Conservation (phyloP, 257 asterid species). For the Penstemon newberryi region DNA sequence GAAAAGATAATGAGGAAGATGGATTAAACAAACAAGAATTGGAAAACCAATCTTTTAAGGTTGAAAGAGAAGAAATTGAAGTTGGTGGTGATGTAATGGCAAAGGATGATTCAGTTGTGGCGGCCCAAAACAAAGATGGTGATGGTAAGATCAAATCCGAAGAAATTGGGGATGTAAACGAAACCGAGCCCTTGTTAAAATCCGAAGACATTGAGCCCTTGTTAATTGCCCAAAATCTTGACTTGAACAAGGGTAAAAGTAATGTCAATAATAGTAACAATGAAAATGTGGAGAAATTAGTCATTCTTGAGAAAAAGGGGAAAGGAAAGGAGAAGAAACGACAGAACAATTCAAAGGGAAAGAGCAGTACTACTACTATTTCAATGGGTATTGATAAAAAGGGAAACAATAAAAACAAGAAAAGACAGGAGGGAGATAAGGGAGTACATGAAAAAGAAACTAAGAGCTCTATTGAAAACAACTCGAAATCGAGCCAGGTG, state of each 20-base stretch:
- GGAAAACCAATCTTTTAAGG: neutral
- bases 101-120: slow-evolving; percentile 24
- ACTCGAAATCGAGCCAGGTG: neutral
- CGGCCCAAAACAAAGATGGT: neutral
- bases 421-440: slow-evolving; percentile 11
- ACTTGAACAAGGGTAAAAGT: no score
- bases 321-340: slow-evolving; percentile 12
- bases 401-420: slow-evolving; percentile 7
- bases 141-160: neutral
- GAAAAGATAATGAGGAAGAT: neutral
- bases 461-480: neutral
- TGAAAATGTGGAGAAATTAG: slow-evolving; percentile 1
- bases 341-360: slow-evolving; percentile 19
- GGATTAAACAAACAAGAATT: neutral
- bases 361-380: neutral
- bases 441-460: neutral
- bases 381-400: slow-evolving; percentile 15
- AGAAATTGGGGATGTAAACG: neutral
- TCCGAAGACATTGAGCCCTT: slow-evolving; percentile 19
- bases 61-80: neutral
- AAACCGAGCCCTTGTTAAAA: neutral
- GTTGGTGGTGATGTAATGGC: neutral
- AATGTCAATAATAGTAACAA: neutral
- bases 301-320: slow-evolving; percentile 13
- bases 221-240: no score